Percentiles rank a stretch among this genome's conserved stretches.
Conservation (phyloP, 1,284 basidiomycete genomes). For the Ceratobasidium sp. region DNA sequence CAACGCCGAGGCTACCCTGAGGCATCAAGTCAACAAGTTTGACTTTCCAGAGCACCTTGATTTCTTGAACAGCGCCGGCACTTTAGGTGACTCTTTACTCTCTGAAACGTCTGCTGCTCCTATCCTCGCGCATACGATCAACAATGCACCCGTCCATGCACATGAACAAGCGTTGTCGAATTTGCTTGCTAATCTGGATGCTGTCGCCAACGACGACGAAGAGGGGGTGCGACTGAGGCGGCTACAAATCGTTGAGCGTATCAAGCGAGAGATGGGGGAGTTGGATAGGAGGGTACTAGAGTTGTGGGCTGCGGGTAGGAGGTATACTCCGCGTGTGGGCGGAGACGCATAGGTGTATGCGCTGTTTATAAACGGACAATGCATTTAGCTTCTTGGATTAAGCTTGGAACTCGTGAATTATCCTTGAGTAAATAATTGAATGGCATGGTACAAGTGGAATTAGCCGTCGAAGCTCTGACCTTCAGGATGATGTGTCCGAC, state of each 20-base stretch:
- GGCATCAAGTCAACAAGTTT: conserved; percentile 29
- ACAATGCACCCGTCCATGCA: conserved; percentile 13
- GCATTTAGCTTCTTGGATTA: too few species aligned
- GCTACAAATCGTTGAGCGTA: not conserved
- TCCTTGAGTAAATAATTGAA: too few species aligned
- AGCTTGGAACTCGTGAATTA: too few species aligned
- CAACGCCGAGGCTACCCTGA: conserved; percentile 18
- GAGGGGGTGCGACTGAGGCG: conserved; percentile 50
- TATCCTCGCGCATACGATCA: conserved; percentile 16
- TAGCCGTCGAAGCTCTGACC: too few species aligned
- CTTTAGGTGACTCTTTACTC: not conserved
- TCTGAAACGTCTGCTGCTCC: not conserved
- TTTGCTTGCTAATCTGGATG: conserved; percentile 1
- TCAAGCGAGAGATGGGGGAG: conserved; percentile 24
- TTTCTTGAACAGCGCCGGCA: not conserved
- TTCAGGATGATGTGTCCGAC: too few species aligned
- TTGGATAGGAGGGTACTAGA: conserved; percentile 37
- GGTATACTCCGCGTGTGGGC: not conserved
- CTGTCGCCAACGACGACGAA: conserved; percentile 44
- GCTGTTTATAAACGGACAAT: not conserved
- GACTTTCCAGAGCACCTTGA: conserved; percentile 37
- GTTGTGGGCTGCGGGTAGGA: conserved; percentile 23
- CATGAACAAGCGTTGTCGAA: conserved; percentile 27
- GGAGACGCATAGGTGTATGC: conserved; percentile 5
- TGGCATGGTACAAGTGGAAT: too few species aligned